phyloP scores from a whole-genome alignment of 2,329 filamentous ascomycete genomes.

The Lecanicillium sp. region DNA sequence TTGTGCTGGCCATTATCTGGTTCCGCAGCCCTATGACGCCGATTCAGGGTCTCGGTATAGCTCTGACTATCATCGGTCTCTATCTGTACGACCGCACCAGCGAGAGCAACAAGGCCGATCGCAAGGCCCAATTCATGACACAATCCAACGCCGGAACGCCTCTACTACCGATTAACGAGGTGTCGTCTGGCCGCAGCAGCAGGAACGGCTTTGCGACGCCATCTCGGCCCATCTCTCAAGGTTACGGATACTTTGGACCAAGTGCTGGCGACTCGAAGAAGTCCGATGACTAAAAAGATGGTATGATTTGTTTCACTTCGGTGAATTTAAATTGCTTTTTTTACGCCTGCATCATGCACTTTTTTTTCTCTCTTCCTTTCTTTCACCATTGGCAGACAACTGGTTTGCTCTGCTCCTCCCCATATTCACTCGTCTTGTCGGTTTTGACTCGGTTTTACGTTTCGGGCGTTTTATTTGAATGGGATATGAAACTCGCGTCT shows the following conservation, averaged over 20 bases:
- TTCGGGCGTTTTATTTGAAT: background rate
- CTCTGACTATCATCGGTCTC: slow-evolving; percentile 81
- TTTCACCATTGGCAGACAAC: slow-evolving; percentile 3
- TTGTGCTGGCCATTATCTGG: slow-evolving; percentile 91
- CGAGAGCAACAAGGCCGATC: slow-evolving; percentile 81
- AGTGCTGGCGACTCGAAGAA: slow-evolving; percentile 48
- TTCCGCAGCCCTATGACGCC: slow-evolving; percentile 84
- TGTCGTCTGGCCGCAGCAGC: background rate
- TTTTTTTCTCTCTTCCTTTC: background rate
- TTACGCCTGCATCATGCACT: background rate
- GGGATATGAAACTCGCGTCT: background rate
- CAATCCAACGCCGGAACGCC: slow-evolving; percentile 32
- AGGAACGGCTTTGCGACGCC: slow-evolving; percentile 4
- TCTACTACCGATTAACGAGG: slow-evolving; percentile 57
- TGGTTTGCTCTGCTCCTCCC: slow-evolving; percentile 1
- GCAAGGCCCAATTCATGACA: slow-evolving; percentile 63
- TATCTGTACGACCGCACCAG: slow-evolving; percentile 94
- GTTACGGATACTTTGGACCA: slow-evolving; percentile 39
- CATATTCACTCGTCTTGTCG: background rate
- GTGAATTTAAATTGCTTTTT: background rate
- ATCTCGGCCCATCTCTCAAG: slow-evolving; percentile 25
- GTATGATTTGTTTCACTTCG: background rate
- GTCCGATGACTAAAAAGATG: slow-evolving; percentile 41
- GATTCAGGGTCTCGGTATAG: slow-evolving; percentile 78
- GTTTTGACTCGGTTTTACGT: background rate